A percentile compares a stretch with the other conserved stretches of the same genome.
Evolutionary conservation across 352 stramenopile species (phyloP).

Genomic region (Lagenidium giganteum): DNA sequence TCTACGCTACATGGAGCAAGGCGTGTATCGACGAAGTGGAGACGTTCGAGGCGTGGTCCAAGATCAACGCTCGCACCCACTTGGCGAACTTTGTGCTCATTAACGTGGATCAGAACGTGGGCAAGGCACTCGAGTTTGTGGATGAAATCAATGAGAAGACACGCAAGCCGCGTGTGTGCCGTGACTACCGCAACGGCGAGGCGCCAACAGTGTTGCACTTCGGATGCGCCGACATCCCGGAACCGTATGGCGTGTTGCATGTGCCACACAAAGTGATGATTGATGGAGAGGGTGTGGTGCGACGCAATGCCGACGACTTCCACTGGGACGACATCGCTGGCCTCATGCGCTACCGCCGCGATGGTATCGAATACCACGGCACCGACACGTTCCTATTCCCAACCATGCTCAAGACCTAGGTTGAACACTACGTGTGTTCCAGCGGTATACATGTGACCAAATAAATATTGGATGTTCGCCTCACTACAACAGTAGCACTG

Average conservation of each 20-base stretch:
- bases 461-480: no score
- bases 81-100: conserved; percentile 59
- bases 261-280: conserved; percentile 51
- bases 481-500: no score
- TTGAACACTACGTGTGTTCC: no score
- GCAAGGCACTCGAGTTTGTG: conserved; percentile 39
- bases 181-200: conserved; percentile 35
- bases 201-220: conserved; percentile 50
- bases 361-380: conserved; percentile 12
- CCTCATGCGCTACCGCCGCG: conserved; percentile 32
- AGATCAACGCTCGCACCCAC: conserved; percentile 33
- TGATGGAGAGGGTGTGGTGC: conserved; percentile 34
- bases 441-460: no score
- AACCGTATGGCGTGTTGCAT: conserved; percentile 42
- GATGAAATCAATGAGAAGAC: conserved; percentile 31
- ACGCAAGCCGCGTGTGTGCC: conserved; percentile 37
- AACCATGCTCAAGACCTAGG: conserved; percentile 13
- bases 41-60: conserved; percentile 51
- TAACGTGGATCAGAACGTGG: conserved; percentile 57
- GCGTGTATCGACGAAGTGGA: conserved; percentile 46
- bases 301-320: conserved; percentile 51
- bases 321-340: conserved; percentile 56
- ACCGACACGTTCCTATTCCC: conserved; percentile 17
- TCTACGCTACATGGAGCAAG: conserved; percentile 65
- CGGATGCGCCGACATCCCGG: conserved; percentile 36